These are phyloP conservation scores for Wickerhamomyces sp. DNA, from an alignment of 1,139 yeast species.

Conservation along the genomic window DNA sequence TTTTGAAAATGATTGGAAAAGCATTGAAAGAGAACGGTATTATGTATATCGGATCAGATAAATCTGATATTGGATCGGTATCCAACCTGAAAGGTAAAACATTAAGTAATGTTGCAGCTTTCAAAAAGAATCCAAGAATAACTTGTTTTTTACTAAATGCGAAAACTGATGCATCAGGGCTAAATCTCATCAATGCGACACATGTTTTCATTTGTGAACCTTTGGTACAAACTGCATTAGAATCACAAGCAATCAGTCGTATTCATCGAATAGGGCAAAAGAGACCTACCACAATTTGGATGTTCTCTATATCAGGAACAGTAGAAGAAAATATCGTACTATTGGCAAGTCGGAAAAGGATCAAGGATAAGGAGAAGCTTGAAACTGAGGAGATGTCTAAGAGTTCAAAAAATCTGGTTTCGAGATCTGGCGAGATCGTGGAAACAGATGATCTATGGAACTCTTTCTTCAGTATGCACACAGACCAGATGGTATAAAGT, in stretches of 20 bases:
- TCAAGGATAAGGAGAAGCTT: constrained; percentile 23
- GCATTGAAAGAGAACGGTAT: constrained; percentile 63
- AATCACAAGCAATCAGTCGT: constrained; percentile 86
- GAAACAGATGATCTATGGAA: constrained; percentile 55
- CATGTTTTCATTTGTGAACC: constrained; percentile 92
- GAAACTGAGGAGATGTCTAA: constrained; percentile 39
- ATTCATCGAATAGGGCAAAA: constrained; percentile 91
- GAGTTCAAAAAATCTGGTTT: constrained; percentile 34
- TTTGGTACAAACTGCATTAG: constrained; percentile 80
- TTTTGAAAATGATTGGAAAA: constrained; percentile 60
- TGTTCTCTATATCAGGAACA: constrained; percentile 76
- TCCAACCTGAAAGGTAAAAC: background rate
- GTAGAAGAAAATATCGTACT: constrained; percentile 84
- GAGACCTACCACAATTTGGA: constrained; percentile 80
- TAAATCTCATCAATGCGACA: constrained; percentile 85
- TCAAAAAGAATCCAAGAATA: constrained; percentile 59
- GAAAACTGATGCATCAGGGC: constrained; percentile 82
- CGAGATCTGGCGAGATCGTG: constrained; percentile 52
- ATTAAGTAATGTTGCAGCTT: constrained; percentile 26
- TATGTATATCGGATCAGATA: constrained; percentile 33
- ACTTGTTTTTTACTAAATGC: constrained; percentile 86
- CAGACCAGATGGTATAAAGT: constrained; percentile 7
- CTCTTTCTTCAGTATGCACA: constrained; percentile 40
- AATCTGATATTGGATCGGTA: constrained; percentile 2
- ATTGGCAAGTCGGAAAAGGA: constrained; percentile 17